Evolutionary conservation across 2,329 filamentous ascomycete species (phyloP).

Genomic region (Colletotrichum horii): DNA sequence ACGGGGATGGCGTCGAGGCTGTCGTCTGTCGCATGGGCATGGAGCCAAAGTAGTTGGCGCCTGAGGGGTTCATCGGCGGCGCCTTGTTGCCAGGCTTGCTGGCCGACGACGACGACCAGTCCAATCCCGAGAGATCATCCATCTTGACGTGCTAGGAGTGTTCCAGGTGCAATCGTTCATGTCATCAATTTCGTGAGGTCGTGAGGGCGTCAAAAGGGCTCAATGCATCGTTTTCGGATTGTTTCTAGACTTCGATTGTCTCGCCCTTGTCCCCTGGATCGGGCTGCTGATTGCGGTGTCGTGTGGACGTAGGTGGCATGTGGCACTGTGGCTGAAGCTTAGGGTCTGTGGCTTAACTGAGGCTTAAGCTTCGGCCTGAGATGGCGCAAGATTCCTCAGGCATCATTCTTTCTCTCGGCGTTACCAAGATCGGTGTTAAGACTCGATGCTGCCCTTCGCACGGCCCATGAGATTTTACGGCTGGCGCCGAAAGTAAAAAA

Average conservation of each 20-base stretch:
- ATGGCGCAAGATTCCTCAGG: neutral
- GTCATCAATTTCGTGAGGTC: constrained; percentile 22
- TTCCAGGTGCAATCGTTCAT: constrained; percentile 3
- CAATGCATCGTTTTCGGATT: constrained; percentile 21
- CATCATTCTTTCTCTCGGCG: neutral
- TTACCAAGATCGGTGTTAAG: neutral
- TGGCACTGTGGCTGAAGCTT: constrained; percentile 20
- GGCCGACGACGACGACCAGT: constrained; percentile 56
- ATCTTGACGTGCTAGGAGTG: constrained; percentile 40
- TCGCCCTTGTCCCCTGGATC: neutral
- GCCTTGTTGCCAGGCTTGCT: constrained; percentile 43
- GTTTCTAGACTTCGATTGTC: neutral
- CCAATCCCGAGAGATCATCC: constrained; percentile 67
- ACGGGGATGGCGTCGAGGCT: constrained; percentile 59
- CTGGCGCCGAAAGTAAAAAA: constrained; percentile 7
- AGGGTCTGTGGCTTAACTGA: neutral
- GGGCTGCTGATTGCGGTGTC: constrained; percentile 15
- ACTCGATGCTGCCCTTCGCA: neutral
- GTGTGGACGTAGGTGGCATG: constrained; percentile 14
- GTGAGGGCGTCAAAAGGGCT: constrained; percentile 7
- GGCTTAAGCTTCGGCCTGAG: neutral
- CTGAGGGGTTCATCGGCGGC: constrained; percentile 46
- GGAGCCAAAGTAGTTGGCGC: constrained; percentile 49
- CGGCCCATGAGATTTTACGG: neutral
- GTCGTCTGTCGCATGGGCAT: constrained; percentile 60